Conservation (phyloP, 2,329 filamentous ascomycete genomes). For the Neonectria sp. region DNA sequence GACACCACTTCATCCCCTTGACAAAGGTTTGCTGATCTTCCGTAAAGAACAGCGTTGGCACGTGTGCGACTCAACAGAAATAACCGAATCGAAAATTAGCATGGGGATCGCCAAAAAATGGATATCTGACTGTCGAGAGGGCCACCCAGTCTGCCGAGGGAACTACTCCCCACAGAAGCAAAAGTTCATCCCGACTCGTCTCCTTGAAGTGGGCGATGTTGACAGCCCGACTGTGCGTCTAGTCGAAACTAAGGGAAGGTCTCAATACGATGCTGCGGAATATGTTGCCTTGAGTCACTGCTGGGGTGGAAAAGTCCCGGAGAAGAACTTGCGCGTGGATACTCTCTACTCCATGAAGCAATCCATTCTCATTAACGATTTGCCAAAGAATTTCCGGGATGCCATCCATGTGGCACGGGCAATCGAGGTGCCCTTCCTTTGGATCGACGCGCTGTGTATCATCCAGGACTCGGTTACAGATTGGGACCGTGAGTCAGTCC, state of each 20-base stretch:
- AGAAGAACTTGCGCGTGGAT: neutral
- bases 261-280: neutral
- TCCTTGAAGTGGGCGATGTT: neutral
- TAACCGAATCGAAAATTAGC: neutral
- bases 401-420: neutral
- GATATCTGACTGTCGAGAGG: neutral
- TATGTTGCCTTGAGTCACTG: conserved; percentile 14
- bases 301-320: conserved; percentile 4
- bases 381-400: conserved; percentile 14
- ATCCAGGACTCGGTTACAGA: conserved; percentile 36
- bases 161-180: neutral
- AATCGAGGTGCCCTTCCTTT: conserved; percentile 25
- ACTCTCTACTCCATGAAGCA: neutral
- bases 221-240: neutral
- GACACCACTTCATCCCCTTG: neutral
- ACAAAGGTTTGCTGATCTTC: neutral
- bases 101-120: neutral
- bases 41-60: neutral
- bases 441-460: conserved; percentile 46
- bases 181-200: neutral
- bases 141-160: neutral
- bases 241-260: neutral
- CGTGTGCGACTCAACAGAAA: neutral
- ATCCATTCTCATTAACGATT: neutral
- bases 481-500: conserved; percentile 32